Percentiles rank a stretch among this genome's conserved stretches.
Conservation (phyloP, 495 filamentous ascomycete genomes). For the Ramalina intermedia region DNA sequence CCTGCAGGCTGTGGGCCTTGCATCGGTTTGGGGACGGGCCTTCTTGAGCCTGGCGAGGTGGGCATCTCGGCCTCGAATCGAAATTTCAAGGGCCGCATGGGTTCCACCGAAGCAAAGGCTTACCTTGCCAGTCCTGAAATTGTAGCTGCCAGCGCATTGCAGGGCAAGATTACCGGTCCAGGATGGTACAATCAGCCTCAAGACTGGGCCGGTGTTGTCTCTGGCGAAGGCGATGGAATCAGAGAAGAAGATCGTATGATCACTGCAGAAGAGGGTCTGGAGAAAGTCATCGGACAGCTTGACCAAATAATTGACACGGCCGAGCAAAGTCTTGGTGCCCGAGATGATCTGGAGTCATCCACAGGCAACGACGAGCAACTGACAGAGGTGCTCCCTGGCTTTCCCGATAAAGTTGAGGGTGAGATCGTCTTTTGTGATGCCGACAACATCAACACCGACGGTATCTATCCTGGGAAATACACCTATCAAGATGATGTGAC, state of each 20-base stretch:
- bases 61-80: conserved; percentile 84
- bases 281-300: conserved; percentile 49
- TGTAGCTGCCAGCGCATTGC: conserved; percentile 75
- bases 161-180: conserved; percentile 63
- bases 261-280: conserved; percentile 51
- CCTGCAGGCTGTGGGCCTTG: conserved; percentile 79
- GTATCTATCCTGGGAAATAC: conserved; percentile 81
- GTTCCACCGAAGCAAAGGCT: conserved; percentile 62
- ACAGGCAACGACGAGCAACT: conserved; percentile 18
- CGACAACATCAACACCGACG: conserved; percentile 38
- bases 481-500: conserved; percentile 82
- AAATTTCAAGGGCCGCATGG: conserved; percentile 93
- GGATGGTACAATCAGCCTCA: conserved; percentile 65
- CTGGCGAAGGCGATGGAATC: conserved; percentile 57
- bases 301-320: conserved; percentile 45
- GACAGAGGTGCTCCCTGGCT: conserved; percentile 36
- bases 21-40: conserved; percentile 75
- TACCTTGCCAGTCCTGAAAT: conserved; percentile 87
- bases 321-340: conserved; percentile 23
- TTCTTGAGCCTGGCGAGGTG: conserved; percentile 73
- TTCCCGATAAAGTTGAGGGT: conserved; percentile 35
- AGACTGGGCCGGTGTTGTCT: conserved; percentile 48
- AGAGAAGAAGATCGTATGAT: conserved; percentile 43
- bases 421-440: conserved; percentile 41
- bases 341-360: conserved; percentile 6